Percentiles rank a stretch among this genome's conserved stretches.
These are phyloP conservation scores for Candida piceae DNA, from an alignment of 805 yeast genomes.

Conservation along the genomic window DNA sequence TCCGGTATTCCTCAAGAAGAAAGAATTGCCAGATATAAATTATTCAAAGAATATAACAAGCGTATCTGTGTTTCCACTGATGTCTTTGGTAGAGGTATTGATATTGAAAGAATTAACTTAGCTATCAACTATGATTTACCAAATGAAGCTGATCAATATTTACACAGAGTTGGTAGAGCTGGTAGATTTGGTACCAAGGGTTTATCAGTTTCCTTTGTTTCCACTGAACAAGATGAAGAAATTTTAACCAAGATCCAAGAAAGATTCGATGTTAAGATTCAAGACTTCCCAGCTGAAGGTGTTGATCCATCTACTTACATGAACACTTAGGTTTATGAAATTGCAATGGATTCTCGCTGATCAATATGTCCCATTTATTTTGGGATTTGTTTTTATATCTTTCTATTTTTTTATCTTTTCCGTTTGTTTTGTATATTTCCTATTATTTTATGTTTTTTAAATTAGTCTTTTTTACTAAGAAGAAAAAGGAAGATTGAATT, in stretches of 20 bases:
- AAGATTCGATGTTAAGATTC: constrained; percentile 92
- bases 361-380: too few species aligned
- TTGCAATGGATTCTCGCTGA: too few species aligned
- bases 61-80: constrained; percentile 98
- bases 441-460: too few species aligned
- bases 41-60: constrained; percentile 96
- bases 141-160: constrained; percentile 92
- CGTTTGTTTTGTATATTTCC: too few species aligned
- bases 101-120: constrained; percentile 95
- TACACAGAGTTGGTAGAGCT: constrained; percentile 99
- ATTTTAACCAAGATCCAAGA: constrained; percentile 90
- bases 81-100: constrained; percentile 99
- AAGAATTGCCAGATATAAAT: constrained; percentile 94
- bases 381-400: too few species aligned
- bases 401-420: too few species aligned
- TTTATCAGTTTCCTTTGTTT: constrained; percentile 86
- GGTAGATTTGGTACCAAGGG: constrained; percentile 99
- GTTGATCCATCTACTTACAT: constrained; percentile 96
- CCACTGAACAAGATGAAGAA: constrained; percentile 82
- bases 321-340: constrained; percentile 59
- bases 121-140: constrained; percentile 98
- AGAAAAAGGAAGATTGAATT: too few species aligned
- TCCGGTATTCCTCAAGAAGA: constrained; percentile 95
- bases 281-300: constrained; percentile 96
- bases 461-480: too few species aligned